Evolutionary conservation across 1,139 yeast genomes (phyloP).

Genomic region (Kazachstania sp.): DNA sequence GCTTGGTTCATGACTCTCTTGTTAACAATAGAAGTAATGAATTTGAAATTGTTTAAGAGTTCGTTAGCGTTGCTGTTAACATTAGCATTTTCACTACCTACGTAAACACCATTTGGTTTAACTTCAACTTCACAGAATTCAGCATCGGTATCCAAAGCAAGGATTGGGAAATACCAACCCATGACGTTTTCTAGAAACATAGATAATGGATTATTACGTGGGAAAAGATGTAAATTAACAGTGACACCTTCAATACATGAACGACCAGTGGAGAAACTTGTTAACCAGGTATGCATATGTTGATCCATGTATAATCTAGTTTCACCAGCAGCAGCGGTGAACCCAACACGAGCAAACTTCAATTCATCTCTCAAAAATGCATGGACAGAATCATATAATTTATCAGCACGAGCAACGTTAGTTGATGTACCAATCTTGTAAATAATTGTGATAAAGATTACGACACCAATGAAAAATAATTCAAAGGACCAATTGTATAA

Average conservation of each 20-base stretch:
- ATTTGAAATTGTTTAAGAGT: constrained; percentile 36
- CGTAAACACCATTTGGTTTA: constrained; percentile 46
- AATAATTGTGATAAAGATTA: constrained; percentile 38
- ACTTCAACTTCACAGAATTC: constrained; percentile 59
- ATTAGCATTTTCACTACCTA: constrained; percentile 38
- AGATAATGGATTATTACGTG: constrained; percentile 74
- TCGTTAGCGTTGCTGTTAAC: constrained; percentile 18
- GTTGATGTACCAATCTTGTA: constrained; percentile 49
- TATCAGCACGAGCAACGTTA: constrained; percentile 50
- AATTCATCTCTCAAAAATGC: constrained; percentile 40
- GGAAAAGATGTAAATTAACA: constrained; percentile 54
- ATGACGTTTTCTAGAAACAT: constrained; percentile 38
- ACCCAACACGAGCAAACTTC: constrained; percentile 79
- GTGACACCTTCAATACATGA: constrained; percentile 57
- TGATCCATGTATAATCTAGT: constrained; percentile 47
- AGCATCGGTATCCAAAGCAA: constrained; percentile 38
- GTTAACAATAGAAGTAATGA: constrained; percentile 76
- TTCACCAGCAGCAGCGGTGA: constrained; percentile 33
- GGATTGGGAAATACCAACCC: constrained; percentile 45
- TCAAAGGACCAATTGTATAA: constrained; percentile 71
- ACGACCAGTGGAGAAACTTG: constrained; percentile 87
- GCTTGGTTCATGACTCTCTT: constrained; percentile 72
- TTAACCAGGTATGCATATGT: constrained; percentile 53
- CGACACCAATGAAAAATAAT: constrained; percentile 43
- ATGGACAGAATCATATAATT: constrained; percentile 41